These are phyloP conservation scores for Auriscalpium orientale DNA, from an alignment of 768 basidiomycete species.

Conservation along the genomic window DNA sequence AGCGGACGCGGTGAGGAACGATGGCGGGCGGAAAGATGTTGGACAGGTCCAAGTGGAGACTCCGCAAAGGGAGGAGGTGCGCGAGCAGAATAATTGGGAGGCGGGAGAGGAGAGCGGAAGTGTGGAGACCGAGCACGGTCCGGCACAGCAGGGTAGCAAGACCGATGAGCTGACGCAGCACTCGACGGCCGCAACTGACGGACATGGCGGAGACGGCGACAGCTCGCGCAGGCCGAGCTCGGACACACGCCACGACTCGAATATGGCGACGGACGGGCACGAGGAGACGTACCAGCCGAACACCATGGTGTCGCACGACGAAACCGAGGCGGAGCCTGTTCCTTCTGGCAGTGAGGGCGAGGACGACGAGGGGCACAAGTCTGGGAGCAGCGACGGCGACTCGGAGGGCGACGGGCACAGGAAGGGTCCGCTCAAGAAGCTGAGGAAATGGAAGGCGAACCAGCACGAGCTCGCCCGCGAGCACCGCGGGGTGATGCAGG, in stretches of 20 bases:
- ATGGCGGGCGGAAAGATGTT: constrained; percentile 1
- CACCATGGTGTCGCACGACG: not conserved
- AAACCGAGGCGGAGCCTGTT: not conserved
- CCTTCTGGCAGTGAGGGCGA: not conserved
- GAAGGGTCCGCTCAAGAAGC: constrained; percentile 20
- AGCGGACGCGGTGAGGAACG: constrained; percentile 17
- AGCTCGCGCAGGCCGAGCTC: not conserved
- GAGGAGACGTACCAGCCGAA: constrained; percentile 2
- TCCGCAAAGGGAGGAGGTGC: not conserved
- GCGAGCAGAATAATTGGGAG: not conserved
- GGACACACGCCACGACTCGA: not conserved
- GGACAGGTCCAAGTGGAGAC: not conserved
- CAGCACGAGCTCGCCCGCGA: constrained; percentile 40
- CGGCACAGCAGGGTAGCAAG: not conserved
- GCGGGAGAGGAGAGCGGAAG: not conserved
- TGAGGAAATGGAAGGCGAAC: constrained; percentile 36
- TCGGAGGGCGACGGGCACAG: constrained; percentile 21
- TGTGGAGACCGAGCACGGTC: not conserved
- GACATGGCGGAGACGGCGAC: not conserved
- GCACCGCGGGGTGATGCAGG: constrained; percentile 60
- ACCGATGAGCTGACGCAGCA: constrained; percentile 6
- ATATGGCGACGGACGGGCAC: constrained; percentile 14
- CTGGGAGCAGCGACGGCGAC: constrained; percentile 12
- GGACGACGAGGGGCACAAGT: constrained; percentile 15
- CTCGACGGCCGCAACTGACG: not conserved